These are phyloP conservation scores for Vitis riparia DNA, from an alignment of 164 flowering plant species.

Conservation along the genomic window DNA sequence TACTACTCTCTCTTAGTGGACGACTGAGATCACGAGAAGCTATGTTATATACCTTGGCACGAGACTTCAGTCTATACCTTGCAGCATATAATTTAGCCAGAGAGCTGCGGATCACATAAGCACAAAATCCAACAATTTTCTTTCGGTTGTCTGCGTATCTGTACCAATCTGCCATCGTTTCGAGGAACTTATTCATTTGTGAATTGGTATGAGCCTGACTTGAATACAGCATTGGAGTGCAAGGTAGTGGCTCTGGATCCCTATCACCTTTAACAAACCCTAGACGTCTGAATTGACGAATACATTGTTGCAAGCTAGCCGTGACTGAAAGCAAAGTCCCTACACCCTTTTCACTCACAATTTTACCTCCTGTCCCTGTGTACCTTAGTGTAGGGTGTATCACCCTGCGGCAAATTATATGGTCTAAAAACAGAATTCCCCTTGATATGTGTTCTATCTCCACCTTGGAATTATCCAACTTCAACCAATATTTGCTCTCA, in stretches of 20 bases:
- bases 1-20: constrained; percentile 68
- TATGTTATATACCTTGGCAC: constrained; percentile 86
- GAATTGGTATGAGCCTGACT: constrained; percentile 93
- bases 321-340: constrained; percentile 96
- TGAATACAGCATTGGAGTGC: constrained; percentile 93
- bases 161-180: constrained; percentile 98
- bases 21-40: constrained; percentile 85
- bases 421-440: constrained; percentile 90
- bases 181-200: constrained; percentile 97
- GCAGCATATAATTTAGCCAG: constrained; percentile 97
- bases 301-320: constrained; percentile 83
- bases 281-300: constrained; percentile 76
- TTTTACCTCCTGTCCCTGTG: constrained; percentile 71
- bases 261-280: constrained; percentile 84
- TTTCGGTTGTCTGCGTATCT: constrained; percentile 93
- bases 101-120: constrained; percentile 91
- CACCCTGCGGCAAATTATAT: constrained; percentile 77
- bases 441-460: constrained; percentile 84
- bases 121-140: constrained; percentile 96
- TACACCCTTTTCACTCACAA: constrained; percentile 81
- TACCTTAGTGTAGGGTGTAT: constrained; percentile 82
- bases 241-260: constrained; percentile 97
- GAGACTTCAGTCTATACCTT: constrained; percentile 85
- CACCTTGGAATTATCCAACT: constrained; percentile 70
- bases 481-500: constrained; percentile 51